Conservation (phyloP, 768 basidiomycete genomes). For the Lactarius indigo region DNA sequence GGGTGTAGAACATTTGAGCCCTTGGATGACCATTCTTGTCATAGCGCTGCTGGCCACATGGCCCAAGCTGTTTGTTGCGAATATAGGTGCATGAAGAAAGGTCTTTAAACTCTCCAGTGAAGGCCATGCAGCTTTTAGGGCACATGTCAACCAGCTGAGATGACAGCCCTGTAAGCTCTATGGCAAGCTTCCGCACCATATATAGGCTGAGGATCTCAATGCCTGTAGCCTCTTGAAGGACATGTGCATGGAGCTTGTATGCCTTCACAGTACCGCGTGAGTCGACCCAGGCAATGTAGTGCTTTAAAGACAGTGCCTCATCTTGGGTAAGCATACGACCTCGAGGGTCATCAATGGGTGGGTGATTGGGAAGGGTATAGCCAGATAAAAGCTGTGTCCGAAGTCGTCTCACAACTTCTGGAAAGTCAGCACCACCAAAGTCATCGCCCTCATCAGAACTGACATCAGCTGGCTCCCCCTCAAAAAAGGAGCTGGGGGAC, state of each 20-base stretch:
- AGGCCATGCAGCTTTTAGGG: slow-evolving; percentile 6
- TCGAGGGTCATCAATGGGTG: not conserved
- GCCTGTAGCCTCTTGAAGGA: not conserved
- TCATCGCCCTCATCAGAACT: not conserved
- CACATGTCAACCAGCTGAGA: not conserved
- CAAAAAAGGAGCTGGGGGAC: too few species aligned
- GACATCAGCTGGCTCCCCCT: not conserved
- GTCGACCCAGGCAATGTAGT: not conserved
- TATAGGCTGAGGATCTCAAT: not conserved
- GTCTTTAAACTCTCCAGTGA: too few species aligned
- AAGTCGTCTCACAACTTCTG: not conserved
- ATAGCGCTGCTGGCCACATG: not conserved
- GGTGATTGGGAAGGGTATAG: not conserved
- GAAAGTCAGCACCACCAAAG: not conserved
- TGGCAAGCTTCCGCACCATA: not conserved
- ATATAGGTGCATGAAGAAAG: not conserved
- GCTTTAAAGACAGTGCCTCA: not conserved
- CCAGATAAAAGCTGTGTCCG: not conserved
- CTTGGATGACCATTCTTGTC: too few species aligned
- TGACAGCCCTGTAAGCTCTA: not conserved
- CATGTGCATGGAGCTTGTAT: not conserved
- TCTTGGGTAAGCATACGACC: not conserved
- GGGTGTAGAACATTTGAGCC: too few species aligned
- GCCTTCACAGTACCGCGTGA: not conserved
- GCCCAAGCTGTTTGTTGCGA: not conserved